phyloP scores from a whole-genome alignment of 805 yeast species.

The Grigorovia humatica region DNA sequence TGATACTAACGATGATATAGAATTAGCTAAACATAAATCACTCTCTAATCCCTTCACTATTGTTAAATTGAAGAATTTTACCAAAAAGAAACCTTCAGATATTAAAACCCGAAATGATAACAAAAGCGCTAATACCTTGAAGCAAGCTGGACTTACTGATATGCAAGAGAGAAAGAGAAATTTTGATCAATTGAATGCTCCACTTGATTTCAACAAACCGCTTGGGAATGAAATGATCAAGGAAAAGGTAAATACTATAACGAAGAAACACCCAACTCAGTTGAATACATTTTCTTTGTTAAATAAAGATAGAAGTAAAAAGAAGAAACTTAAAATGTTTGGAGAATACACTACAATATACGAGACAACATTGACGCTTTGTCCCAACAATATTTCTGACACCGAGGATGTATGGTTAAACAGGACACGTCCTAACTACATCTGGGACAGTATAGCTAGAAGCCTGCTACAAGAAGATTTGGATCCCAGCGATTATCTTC shows the following conservation, averaged over 20 bases:
- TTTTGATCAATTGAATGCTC: neutral
- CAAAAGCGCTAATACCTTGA: neutral
- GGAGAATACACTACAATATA: neutral
- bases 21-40: constrained; percentile 10
- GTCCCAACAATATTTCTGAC: neutral
- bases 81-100: neutral
- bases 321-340: neutral
- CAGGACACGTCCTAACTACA: neutral
- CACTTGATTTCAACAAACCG: neutral
- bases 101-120: neutral
- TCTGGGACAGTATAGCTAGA: no score
- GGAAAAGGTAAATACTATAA: no score
- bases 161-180: neutral
- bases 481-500: no score
- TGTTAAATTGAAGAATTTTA: constrained; percentile 7
- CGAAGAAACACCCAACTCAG: neutral
- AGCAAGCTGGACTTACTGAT: neutral
- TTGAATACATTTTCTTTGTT: no score
- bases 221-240: neutral
- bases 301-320: no score
- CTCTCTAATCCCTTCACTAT: constrained; percentile 18
- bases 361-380: neutral
- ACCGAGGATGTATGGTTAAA: neutral
- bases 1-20: constrained; percentile 12
- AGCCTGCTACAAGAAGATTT: no score